These are phyloP conservation scores for Leptographium wingfieldii DNA, from an alignment of 2,329 filamentous ascomycete species.

Conservation along the genomic window DNA sequence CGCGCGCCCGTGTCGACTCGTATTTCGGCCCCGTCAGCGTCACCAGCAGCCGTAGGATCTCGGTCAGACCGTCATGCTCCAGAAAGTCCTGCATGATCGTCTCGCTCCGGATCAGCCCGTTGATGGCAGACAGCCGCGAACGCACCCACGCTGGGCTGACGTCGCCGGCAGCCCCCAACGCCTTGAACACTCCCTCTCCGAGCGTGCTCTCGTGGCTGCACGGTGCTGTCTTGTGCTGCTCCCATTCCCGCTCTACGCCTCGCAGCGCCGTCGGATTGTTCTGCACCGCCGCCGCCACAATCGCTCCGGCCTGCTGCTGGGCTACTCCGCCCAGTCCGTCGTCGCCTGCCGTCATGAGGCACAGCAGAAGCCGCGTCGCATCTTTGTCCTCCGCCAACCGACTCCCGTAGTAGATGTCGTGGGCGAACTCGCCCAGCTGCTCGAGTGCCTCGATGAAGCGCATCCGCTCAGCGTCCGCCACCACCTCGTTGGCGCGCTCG, in stretches of 20 bases:
- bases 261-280: conserved; percentile 52
- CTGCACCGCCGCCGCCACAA: conserved; percentile 45
- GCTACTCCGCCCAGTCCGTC: conserved; percentile 13
- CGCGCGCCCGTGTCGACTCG: conserved; percentile 37
- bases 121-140: conserved; percentile 36
- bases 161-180: neutral
- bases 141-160: conserved; percentile 17
- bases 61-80: conserved; percentile 36
- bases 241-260: conserved; percentile 37
- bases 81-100: conserved; percentile 44
- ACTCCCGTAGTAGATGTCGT: conserved; percentile 58
- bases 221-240: conserved; percentile 22
- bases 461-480: conserved; percentile 10
- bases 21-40: conserved; percentile 30
- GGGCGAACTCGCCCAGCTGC: conserved; percentile 48
- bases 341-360: conserved; percentile 32
- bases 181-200: neutral
- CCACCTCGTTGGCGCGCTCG: conserved; percentile 8
- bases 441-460: conserved; percentile 39
- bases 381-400: conserved; percentile 45
- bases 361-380: conserved; percentile 42
- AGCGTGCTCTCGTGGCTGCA: conserved; percentile 20
- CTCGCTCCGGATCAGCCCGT: conserved; percentile 41
- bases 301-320: conserved; percentile 38
- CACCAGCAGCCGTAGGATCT: conserved; percentile 38